phyloP scores from a whole-genome alignment of 2,329 filamentous ascomycete genomes.

The Fusarium succisae region DNA sequence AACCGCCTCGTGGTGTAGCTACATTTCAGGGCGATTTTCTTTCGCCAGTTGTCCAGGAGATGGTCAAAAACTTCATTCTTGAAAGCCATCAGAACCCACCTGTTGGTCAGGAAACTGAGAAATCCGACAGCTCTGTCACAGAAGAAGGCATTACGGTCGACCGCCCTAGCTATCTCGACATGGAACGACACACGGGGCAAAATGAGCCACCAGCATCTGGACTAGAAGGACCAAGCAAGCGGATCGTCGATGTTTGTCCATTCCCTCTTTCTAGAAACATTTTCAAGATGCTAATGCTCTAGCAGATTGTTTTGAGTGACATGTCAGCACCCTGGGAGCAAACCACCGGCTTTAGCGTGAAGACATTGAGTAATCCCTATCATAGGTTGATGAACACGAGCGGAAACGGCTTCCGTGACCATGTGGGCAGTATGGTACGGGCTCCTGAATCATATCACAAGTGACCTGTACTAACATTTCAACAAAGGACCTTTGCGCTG shows the following conservation, averaged over 20 bases:
- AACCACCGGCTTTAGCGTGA: conserved; percentile 80
- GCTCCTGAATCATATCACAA: no score
- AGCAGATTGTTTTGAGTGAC: conserved; percentile 88
- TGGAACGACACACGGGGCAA: conserved; percentile 59
- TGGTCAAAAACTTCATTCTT: conserved; percentile 80
- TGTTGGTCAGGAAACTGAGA: background rate
- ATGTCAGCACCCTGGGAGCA: conserved; percentile 98
- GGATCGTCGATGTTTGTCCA: conserved; percentile 73
- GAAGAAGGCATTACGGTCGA: conserved; percentile 42
- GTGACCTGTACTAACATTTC: background rate
- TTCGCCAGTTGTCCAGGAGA: conserved; percentile 74
- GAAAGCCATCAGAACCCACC: conserved; percentile 56
- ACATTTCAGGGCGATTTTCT: conserved; percentile 96
- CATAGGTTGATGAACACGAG: conserved; percentile 99
- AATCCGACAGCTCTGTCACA: conserved; percentile 27
- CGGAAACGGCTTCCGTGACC: conserved; percentile 85
- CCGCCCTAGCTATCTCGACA: conserved; percentile 71
- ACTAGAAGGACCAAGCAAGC: conserved; percentile 40
- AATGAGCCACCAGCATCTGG: background rate
- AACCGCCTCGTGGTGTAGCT: conserved; percentile 90
- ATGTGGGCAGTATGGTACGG: conserved; percentile 93
- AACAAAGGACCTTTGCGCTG: conserved; percentile 83
- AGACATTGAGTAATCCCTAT: conserved; percentile 95
- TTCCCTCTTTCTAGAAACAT: background rate
- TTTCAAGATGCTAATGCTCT: conserved; percentile 22